Evolutionary conservation across 371 early-diverging fungal species (phyloP).

Genomic region (Zancudomyces culisetae): DNA sequence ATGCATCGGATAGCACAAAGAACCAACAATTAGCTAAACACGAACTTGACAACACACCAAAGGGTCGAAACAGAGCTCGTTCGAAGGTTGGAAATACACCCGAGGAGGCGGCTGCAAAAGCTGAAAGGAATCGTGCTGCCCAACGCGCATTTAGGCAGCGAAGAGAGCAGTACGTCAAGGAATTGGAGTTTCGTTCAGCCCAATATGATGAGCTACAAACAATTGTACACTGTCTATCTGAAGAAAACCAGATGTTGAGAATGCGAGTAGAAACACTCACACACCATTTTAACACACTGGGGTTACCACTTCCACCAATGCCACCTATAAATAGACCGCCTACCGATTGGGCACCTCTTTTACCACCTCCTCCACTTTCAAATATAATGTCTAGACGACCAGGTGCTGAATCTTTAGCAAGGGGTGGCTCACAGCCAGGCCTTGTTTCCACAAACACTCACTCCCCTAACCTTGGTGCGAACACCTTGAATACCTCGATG

Average conservation of each 20-base stretch:
- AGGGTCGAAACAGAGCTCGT: neutral
- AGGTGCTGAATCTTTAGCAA: neutral
- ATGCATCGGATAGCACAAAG: neutral
- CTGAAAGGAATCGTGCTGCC: slow-evolving; percentile 58
- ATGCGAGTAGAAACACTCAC: slow-evolving; percentile 1
- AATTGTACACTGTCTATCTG: slow-evolving; percentile 2
- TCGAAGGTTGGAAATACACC: slow-evolving; percentile 2
- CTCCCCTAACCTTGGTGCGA: neutral
- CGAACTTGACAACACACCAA: neutral
- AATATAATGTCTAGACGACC: neutral
- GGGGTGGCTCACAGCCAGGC: slow-evolving; percentile 1
- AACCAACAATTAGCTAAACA: neutral
- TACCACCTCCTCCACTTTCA: slow-evolving; percentile 2
- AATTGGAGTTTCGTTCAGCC: slow-evolving; percentile 38
- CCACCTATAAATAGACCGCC: slow-evolving; percentile 3
- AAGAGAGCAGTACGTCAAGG: slow-evolving; percentile 42
- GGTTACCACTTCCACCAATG: slow-evolving; percentile 2
- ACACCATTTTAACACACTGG: slow-evolving; percentile 1
- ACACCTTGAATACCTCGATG: neutral
- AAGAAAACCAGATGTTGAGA: slow-evolving; percentile 1
- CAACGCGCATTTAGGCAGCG: slow-evolving; percentile 61
- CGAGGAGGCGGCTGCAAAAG: slow-evolving; percentile 33
- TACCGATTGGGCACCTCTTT: neutral
- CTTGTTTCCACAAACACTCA: slow-evolving; percentile 2
- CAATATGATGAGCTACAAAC: slow-evolving; percentile 39